Evolutionary conservation across 2,329 filamentous ascomycete genomes (phyloP).

Genomic region (Aspergillus ochraceoroseus): DNA sequence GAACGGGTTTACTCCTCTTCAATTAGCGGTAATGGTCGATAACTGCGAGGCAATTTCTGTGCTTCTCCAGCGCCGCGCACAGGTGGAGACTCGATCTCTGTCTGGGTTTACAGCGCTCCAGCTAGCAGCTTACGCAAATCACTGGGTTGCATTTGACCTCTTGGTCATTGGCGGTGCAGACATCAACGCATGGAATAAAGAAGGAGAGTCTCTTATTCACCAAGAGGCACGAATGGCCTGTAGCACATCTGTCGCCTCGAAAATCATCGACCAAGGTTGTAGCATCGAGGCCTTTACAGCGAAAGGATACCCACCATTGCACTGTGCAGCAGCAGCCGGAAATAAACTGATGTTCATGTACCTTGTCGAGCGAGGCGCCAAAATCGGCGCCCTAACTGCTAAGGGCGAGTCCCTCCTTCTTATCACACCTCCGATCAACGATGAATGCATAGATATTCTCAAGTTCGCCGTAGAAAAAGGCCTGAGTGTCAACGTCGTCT

Average conservation of each 20-base stretch:
- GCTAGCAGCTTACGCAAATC: slow-evolving; percentile 19
- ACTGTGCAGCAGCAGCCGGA: slow-evolving; percentile 27
- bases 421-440: slow-evolving; percentile 24
- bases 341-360: slow-evolving; percentile 29
- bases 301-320: slow-evolving; percentile 30
- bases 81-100: slow-evolving; percentile 24
- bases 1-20: slow-evolving; percentile 28
- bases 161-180: slow-evolving; percentile 29
- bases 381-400: slow-evolving; percentile 24
- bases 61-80: slow-evolving; percentile 25
- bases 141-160: slow-evolving; percentile 33
- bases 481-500: slow-evolving; percentile 19
- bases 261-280: slow-evolving; percentile 26
- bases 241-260: slow-evolving; percentile 18
- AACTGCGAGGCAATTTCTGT: slow-evolving; percentile 31
- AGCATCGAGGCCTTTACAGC: slow-evolving; percentile 28
- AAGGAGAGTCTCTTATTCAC: slow-evolving; percentile 31
- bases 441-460: slow-evolving; percentile 29
- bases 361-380: slow-evolving; percentile 25
- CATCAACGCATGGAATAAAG: slow-evolving; percentile 29
- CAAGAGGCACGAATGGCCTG: slow-evolving; percentile 20
- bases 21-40: slow-evolving; percentile 27
- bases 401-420: slow-evolving; percentile 30
- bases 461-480: slow-evolving; percentile 13
- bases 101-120: slow-evolving; percentile 28